A percentile compares a stretch with the other conserved stretches of the same genome.
Evolutionary conservation across 2,329 filamentous ascomycete species (phyloP).

Genomic region (Aureobasidium sp.): DNA sequence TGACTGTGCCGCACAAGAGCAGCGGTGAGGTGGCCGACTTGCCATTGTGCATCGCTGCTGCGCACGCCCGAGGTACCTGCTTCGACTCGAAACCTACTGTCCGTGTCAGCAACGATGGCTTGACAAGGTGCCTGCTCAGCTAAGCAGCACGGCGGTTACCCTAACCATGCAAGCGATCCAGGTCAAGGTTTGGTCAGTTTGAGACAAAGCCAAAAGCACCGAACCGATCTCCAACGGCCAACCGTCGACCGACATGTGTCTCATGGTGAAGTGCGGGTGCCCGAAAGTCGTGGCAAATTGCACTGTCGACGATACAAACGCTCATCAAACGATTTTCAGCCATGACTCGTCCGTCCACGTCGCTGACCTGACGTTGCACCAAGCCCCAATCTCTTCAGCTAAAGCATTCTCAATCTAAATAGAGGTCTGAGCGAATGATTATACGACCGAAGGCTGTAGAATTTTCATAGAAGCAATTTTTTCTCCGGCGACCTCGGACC

Average conservation of each 20-base stretch:
- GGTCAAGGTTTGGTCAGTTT: slow-evolving; percentile 13
- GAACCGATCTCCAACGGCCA: slow-evolving; percentile 8
- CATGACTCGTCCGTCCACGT: slow-evolving; percentile 7
- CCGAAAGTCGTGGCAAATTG: slow-evolving; percentile 13
- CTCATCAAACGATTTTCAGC: slow-evolving; percentile 3
- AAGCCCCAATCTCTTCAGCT: slow-evolving; percentile 8
- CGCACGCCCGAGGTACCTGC: neutral
- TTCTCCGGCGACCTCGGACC: neutral
- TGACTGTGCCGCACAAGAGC: slow-evolving; percentile 4
- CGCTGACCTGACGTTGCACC: slow-evolving; percentile 6
- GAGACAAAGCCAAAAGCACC: slow-evolving; percentile 13
- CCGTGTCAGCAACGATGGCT: neutral
- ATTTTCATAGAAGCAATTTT: slow-evolving; percentile 8
- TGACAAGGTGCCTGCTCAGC: slow-evolving; percentile 6
- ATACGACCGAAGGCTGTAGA: slow-evolving; percentile 4
- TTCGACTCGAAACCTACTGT: neutral
- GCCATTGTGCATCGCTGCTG: neutral
- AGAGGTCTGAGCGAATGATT: slow-evolving; percentile 10
- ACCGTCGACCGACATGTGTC: slow-evolving; percentile 9
- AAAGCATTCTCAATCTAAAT: slow-evolving; percentile 13
- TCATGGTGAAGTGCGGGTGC: slow-evolving; percentile 7
- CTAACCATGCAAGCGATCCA: slow-evolving; percentile 9
- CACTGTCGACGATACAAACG: slow-evolving; percentile 12
- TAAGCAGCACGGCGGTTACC: slow-evolving; percentile 5
- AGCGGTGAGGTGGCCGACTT: neutral